Evolutionary conservation across 1,284 basidiomycete species (phyloP), one percentile per base, ranked within the genome.

Genomic region (Agaricales sp.): DNA sequence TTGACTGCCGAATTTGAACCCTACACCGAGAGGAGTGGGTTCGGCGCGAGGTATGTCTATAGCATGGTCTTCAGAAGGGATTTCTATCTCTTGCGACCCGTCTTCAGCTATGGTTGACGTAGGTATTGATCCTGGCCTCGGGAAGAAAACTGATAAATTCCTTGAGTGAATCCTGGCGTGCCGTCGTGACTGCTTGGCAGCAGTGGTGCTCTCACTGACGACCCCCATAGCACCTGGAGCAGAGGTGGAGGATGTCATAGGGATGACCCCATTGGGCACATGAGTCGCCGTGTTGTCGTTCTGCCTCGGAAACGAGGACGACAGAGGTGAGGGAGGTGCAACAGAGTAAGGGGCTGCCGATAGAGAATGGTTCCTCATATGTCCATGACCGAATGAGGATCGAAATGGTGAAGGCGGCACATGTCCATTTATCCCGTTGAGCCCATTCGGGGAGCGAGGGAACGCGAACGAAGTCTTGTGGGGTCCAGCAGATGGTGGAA

Each of bases 121-220:
- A 0, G 78, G 76, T 1, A 78, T 57, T 1, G 78, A 71, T 2
- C 86, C 88, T 0, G 90, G 89, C 38, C 83, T 76, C 2, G 93
- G 92, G 57, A 95, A 96, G 73, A 87, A 94, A 14, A 93, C 73
- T 1, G 89, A 92, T 1, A 96, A 70, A 61, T 96, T 97, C 46
- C 92, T 80, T 2, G 91, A 91, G 63, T 97, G 92, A 19, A 94
- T 72, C 8, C 88, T 76, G 1, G 77, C 70, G 63, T 92, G 88
- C 38, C 80, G 65, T 41, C 80, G 71, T 6, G 61, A 62, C 48
- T 76, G 69, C 45, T 69, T 63, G 23, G 60, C 51, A 43, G 58
- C 50, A 48, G 54, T 53, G 41, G 55, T 46, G 49, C 47, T 53
- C 50, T 46, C 23, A n/a, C 13, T 23, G 19, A 20, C 16, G 55